phyloP scores from a whole-genome alignment of 352 stramenopile species.

The Phytophthora europaea region DNA sequence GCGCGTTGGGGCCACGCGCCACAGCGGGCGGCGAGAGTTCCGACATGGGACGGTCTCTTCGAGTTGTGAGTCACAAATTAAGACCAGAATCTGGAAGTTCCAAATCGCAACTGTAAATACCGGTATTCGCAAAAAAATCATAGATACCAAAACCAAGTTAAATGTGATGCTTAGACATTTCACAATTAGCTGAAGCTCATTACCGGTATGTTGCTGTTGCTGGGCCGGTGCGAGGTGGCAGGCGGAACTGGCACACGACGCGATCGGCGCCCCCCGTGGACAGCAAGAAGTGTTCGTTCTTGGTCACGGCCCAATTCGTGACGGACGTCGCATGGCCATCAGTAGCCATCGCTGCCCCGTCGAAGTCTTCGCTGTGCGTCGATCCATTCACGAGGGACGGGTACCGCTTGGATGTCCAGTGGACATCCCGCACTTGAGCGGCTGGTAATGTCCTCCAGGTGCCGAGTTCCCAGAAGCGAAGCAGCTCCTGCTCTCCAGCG shows the following conservation, averaged over 20 bases:
- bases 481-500: slow-evolving; percentile 7
- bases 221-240: slow-evolving; percentile 2
- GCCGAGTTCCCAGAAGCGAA: slow-evolving; percentile 29
- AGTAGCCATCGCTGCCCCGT: slow-evolving; percentile 34
- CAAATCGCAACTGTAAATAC: not conserved
- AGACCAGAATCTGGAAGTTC: too few relatives aligned
- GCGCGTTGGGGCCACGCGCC: not conserved
- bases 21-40: not conserved
- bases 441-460: slow-evolving; percentile 14
- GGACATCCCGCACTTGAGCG: slow-evolving; percentile 20
- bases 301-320: slow-evolving; percentile 73
- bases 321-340: slow-evolving; percentile 78
- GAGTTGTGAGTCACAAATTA: too few relatives aligned
- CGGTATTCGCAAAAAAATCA: too few relatives aligned
- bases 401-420: slow-evolving; percentile 31
- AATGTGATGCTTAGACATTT: too few relatives aligned
- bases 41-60: not conserved
- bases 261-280: slow-evolving; percentile 82
- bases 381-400: slow-evolving; percentile 26
- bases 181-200: too few relatives aligned
- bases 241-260: slow-evolving; percentile 83
- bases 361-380: slow-evolving; percentile 25
- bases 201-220: not conserved
- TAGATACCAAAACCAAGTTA: too few relatives aligned
- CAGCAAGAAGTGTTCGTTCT: slow-evolving; percentile 74